A percentile compares a stretch with the other conserved stretches of the same genome.
Evolutionary conservation across 2,329 filamentous ascomycete genomes (phyloP).

Genomic region (Ceratocystis smalleyi): DNA sequence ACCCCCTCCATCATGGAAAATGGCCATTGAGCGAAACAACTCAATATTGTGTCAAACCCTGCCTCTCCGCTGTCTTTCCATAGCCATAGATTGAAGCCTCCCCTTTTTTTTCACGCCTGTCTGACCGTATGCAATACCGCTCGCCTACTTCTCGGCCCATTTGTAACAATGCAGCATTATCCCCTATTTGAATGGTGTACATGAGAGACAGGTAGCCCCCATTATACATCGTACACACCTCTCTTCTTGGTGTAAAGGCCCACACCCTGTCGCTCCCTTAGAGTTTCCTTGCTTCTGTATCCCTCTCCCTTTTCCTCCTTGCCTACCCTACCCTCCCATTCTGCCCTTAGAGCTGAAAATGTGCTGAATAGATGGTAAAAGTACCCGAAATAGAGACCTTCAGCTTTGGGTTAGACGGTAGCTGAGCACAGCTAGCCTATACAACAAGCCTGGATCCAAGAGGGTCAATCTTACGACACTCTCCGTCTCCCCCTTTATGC

Average conservation of each 20-base stretch:
- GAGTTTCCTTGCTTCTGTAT: not conserved
- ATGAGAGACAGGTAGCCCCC: not conserved
- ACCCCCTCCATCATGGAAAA: not conserved
- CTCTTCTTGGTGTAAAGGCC: not conserved
- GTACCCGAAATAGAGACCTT: not conserved
- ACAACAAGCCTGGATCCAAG: not conserved
- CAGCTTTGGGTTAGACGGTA: not conserved
- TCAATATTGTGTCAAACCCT: not conserved
- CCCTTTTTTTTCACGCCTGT: not conserved
- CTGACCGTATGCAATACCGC: not conserved
- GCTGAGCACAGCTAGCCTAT: not conserved
- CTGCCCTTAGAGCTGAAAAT: not conserved
- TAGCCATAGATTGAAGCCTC: not conserved
- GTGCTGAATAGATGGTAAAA: not conserved
- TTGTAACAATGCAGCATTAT: not conserved
- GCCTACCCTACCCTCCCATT: not conserved
- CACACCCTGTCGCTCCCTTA: not conserved
- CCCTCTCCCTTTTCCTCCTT: not conserved
- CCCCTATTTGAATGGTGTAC: not conserved
- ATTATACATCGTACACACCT: not conserved
- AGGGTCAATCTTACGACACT: not conserved
- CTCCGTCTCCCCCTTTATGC: not conserved
- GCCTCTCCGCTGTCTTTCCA: not conserved
- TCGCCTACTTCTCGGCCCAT: conserved; percentile 4
- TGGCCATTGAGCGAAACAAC: not conserved